Evolutionary conservation across 306 rosid species (phyloP).

Genomic region (Calophaca sinica): DNA sequence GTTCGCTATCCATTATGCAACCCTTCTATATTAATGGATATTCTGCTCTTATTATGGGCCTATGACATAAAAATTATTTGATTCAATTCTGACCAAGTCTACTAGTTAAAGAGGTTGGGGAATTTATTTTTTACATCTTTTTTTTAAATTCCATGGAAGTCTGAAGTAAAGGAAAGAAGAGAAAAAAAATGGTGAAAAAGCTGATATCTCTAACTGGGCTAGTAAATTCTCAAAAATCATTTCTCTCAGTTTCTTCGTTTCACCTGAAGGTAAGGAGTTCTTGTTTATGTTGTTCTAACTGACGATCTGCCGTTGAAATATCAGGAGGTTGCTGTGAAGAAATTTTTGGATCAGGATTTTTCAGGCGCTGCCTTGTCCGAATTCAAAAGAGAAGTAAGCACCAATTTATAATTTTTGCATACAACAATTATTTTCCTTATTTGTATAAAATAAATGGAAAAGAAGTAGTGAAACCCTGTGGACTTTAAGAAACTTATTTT

Average conservation of each 20-base stretch:
- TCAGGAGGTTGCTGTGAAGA: slow-evolving; percentile 99
- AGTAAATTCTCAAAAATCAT: slow-evolving; percentile 17
- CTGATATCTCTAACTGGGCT: slow-evolving; percentile 31
- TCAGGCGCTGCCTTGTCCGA: slow-evolving; percentile 99
- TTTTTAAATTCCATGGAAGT: slow-evolving; percentile 33
- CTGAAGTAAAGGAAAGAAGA: slow-evolving; percentile 7
- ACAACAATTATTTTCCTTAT: slow-evolving; percentile 33
- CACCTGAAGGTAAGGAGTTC: slow-evolving; percentile 21
- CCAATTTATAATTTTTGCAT: slow-evolving; percentile 13
- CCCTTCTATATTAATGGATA: neutral
- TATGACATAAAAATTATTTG: slow-evolving; percentile 17
- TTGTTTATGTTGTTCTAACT: slow-evolving; percentile 44
- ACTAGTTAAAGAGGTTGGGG: slow-evolving; percentile 26
- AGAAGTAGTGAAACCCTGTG: neutral
- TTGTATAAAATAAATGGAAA: slow-evolving; percentile 34
- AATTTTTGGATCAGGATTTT: slow-evolving; percentile 98
- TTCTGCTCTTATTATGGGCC: slow-evolving; percentile 15
- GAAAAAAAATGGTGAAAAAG: neutral
- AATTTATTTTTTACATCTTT: slow-evolving; percentile 12
- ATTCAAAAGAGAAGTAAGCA: slow-evolving; percentile 98
- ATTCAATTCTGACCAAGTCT: neutral
- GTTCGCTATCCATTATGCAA: slow-evolving; percentile 19
- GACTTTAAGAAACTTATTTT: slow-evolving; percentile 12
- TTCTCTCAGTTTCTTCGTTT: slow-evolving; percentile 23
- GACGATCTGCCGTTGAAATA: slow-evolving; percentile 50